Percentiles rank a stretch among this genome's conserved stretches.
These are phyloP conservation scores for Lepiota venenata DNA, from an alignment of 768 basidiomycete species.

Conservation along the genomic window DNA sequence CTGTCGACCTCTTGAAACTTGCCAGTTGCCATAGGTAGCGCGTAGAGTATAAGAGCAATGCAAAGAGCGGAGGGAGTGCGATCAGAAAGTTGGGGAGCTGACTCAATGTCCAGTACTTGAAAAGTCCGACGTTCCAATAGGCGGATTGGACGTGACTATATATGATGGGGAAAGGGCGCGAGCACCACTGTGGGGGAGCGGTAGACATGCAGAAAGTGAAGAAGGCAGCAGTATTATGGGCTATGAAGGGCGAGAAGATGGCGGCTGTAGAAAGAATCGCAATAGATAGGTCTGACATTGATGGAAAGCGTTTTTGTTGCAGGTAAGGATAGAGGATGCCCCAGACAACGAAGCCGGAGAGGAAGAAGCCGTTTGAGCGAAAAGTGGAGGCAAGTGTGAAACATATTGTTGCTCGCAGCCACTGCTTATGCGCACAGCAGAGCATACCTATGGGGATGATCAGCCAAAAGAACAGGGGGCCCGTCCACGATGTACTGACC, in stretches of 20 bases:
- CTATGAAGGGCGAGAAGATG: constrained; percentile 61
- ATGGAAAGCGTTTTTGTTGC: constrained; percentile 13
- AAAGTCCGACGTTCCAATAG: constrained; percentile 87
- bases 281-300: neutral
- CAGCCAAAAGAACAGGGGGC: neutral
- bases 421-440: constrained; percentile 43
- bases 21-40: constrained; percentile 24
- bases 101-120: constrained; percentile 79
- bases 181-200: constrained; percentile 60
- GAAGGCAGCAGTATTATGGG: constrained; percentile 71
- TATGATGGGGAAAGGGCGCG: constrained; percentile 53
- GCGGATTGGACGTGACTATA: constrained; percentile 78
- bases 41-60: constrained; percentile 41
- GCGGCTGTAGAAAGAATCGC: constrained; percentile 32
- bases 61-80: constrained; percentile 62
- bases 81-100: constrained; percentile 91
- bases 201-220: constrained; percentile 52
- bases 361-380: constrained; percentile 74
- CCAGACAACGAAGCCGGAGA: constrained; percentile 81
- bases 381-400: constrained; percentile 67
- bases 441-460: constrained; percentile 50
- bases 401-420: constrained; percentile 51
- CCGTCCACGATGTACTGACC: constrained; percentile 37
- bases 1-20: neutral
- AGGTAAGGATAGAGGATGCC: constrained; percentile 56